These are phyloP conservation scores for Leonotis leonurus DNA, from an alignment of 257 asterid species.

Conservation along the genomic window DNA sequence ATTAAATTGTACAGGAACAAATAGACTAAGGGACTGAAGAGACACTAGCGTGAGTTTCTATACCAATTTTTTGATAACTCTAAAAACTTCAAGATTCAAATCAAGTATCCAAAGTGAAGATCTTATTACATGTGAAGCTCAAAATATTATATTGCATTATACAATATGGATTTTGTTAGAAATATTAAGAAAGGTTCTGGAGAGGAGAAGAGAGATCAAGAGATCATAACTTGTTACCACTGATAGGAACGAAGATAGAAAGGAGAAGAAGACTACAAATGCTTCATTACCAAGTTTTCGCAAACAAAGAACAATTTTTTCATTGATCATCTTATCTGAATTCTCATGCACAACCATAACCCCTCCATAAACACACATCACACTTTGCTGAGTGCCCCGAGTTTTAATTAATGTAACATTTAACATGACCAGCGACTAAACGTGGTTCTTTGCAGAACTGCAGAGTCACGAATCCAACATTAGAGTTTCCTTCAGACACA, in stretches of 20 bases:
- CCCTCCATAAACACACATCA: constrained; percentile 13
- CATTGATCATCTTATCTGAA: not conserved
- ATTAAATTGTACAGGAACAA: not conserved
- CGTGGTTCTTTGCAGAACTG: not conserved
- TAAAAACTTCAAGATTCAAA: constrained; percentile 13
- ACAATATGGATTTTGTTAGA: constrained; percentile 15
- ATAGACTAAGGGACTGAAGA: not conserved
- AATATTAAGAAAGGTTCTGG: constrained; percentile 3
- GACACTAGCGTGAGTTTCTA: constrained; percentile 2
- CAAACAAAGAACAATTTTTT: not conserved
- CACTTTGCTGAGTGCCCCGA: not conserved
- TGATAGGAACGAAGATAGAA: not conserved
- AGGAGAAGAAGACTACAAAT: not conserved
- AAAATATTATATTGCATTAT: constrained; percentile 7
- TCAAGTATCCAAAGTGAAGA: constrained; percentile 1
- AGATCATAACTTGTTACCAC: constrained; percentile 2
- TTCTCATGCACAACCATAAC: constrained; percentile 8
- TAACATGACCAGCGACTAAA: not conserved
- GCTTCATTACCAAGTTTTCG: not conserved
- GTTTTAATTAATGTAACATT: not conserved
- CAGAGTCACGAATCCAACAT: not conserved
- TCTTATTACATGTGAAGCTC: constrained; percentile 20
- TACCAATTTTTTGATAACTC: constrained; percentile 5
- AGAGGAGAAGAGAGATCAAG: constrained; percentile 1
- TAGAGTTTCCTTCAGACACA: not conserved